A percentile compares a stretch with the other conserved stretches of the same genome.
These are phyloP conservation scores for Pestalotiopsis sp. DNA, from an alignment of 2,329 filamentous ascomycete species.

Conservation along the genomic window DNA sequence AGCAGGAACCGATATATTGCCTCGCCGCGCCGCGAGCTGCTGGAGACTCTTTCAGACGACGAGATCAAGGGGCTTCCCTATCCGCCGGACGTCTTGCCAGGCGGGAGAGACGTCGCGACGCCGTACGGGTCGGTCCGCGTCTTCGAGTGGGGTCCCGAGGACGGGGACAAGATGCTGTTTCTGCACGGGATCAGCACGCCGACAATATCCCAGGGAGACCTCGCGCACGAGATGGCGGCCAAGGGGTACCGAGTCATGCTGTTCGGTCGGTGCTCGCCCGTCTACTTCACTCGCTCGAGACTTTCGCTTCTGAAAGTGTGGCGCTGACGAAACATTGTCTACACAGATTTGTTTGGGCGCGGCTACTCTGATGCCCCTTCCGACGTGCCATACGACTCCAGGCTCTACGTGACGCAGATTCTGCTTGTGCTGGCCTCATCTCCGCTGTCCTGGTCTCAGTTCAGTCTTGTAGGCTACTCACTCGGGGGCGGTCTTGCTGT, in stretches of 20 bases:
- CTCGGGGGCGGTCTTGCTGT: slow-evolving; percentile 76
- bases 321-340: neutral
- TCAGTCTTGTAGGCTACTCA: slow-evolving; percentile 78
- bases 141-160: slow-evolving; percentile 79
- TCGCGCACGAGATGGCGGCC: slow-evolving; percentile 67
- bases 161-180: slow-evolving; percentile 72
- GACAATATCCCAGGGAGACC: slow-evolving; percentile 65
- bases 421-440: slow-evolving; percentile 68
- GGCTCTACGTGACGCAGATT: slow-evolving; percentile 68
- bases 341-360: slow-evolving; percentile 70
- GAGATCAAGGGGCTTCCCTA: slow-evolving; percentile 56
- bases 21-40: neutral
- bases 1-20: neutral
- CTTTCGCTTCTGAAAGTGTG: neutral
- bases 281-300: neutral
- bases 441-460: slow-evolving; percentile 59
- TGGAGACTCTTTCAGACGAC: slow-evolving; percentile 6
- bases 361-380: slow-evolving; percentile 75
- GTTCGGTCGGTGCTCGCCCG: slow-evolving; percentile 57
- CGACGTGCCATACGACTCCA: slow-evolving; percentile 61
- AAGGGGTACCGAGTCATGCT: slow-evolving; percentile 77
- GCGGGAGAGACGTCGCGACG: slow-evolving; percentile 67
- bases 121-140: slow-evolving; percentile 73
- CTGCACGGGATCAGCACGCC: slow-evolving; percentile 85
- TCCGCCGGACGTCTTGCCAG: slow-evolving; percentile 70